Evolutionary conservation across 805 yeast genomes (phyloP).

Genomic region (Tetrapisispora fleetii): DNA sequence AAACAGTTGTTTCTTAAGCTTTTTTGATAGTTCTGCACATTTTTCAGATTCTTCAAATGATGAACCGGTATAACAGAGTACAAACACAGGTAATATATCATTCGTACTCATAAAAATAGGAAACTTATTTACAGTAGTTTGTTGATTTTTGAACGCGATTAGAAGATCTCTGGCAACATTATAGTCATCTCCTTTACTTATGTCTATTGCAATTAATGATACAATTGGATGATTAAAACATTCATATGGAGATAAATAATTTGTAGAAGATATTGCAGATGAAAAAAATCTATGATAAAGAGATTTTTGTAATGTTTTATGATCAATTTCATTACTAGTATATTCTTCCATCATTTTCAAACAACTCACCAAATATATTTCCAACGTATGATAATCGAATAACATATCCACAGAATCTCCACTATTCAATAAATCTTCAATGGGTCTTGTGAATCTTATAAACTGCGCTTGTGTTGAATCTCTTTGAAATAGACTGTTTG

Average conservation of each 20-base stretch:
- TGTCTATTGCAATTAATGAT: constrained; percentile 56
- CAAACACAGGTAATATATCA: constrained; percentile 46
- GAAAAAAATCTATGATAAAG: constrained; percentile 51
- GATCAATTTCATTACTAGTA: constrained; percentile 22
- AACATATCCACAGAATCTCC: constrained; percentile 25
- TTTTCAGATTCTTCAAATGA: constrained; percentile 36
- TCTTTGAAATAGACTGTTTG: constrained; percentile 26
- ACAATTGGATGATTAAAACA: constrained; percentile 80
- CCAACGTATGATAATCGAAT: constrained; percentile 30
- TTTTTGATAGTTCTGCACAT: constrained; percentile 32
- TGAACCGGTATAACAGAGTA: constrained; percentile 41
- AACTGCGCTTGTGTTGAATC: constrained; percentile 31
- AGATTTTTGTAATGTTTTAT: constrained; percentile 32
- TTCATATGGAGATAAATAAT: constrained; percentile 65
- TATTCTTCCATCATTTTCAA: constrained; percentile 22
- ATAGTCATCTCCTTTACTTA: constrained; percentile 23
- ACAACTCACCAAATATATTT: constrained; percentile 28
- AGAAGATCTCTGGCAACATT: constrained; percentile 50
- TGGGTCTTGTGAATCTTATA: constrained; percentile 40
- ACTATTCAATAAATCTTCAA: constrained; percentile 26
- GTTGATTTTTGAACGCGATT: constrained; percentile 40
- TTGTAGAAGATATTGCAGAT: constrained; percentile 45
- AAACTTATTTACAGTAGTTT: constrained; percentile 37
- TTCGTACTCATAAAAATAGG: constrained; percentile 50
- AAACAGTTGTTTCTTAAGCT: constrained; percentile 34